Conservation (phyloP, 768 basidiomycete species). For the Lactarius evosmus region DNA sequence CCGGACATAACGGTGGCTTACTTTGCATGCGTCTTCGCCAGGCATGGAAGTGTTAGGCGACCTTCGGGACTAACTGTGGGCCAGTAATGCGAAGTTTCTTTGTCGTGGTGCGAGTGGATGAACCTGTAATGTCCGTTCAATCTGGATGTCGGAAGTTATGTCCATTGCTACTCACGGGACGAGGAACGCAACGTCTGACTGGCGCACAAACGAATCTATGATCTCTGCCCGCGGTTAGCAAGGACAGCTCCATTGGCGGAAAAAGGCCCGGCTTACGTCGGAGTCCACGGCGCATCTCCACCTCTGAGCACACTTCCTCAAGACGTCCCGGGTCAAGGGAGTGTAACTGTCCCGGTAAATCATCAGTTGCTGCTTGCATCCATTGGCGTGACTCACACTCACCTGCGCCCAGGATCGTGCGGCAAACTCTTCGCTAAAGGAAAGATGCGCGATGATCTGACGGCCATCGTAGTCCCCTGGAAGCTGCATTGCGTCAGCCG, state of each 20-base stretch:
- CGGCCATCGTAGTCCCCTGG: not conserved
- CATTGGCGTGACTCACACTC: not conserved
- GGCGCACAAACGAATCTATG: slow-evolving; percentile 1
- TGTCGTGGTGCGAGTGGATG: slow-evolving; percentile 24
- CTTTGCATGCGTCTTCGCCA: slow-evolving; percentile 20
- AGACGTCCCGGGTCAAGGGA: slow-evolving; percentile 8
- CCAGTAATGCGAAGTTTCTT: slow-evolving; percentile 13
- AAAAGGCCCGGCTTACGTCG: not conserved
- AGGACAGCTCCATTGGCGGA: not conserved
- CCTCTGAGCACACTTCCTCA: slow-evolving; percentile 1
- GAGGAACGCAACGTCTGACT: slow-evolving; percentile 13
- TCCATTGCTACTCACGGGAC: slow-evolving; percentile 18
- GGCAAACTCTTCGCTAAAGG: slow-evolving; percentile 16
- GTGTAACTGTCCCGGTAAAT: slow-evolving; percentile 8
- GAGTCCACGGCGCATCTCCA: slow-evolving; percentile 13
- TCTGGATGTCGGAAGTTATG: not conserved
- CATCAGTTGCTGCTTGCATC: not conserved
- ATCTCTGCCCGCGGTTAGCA: slow-evolving; percentile 4
- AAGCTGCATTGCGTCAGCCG: slow-evolving; percentile 5
- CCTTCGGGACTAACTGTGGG: slow-evolving; percentile 1
- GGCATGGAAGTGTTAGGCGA: slow-evolving; percentile 12
- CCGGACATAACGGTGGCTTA: not conserved
- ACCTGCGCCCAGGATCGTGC: slow-evolving; percentile 24
- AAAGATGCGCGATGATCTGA: slow-evolving; percentile 6
- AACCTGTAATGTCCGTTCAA: slow-evolving; percentile 9